A percentile compares a stretch with the other conserved stretches of the same genome.
Conservation (phyloP, 495 filamentous ascomycete genomes). For the Letharia lupina region DNA sequence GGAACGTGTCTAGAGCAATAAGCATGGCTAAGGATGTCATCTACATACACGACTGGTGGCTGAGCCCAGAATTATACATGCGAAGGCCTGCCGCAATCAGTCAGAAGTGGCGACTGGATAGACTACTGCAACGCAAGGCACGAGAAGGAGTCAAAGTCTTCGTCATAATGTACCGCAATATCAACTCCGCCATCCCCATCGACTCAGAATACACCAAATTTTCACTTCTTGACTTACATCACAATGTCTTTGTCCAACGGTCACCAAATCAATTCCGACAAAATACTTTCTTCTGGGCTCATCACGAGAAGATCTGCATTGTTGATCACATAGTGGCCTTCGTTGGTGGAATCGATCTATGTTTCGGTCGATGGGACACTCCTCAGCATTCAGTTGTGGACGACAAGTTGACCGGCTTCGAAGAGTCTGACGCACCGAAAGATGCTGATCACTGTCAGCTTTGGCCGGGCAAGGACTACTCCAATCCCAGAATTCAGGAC, state of each 20-base stretch:
- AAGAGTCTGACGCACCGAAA: slow-evolving; percentile 63
- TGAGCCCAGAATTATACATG: slow-evolving; percentile 95
- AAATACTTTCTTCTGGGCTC: slow-evolving; percentile 99
- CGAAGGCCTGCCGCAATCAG: slow-evolving; percentile 90
- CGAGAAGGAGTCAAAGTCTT: slow-evolving; percentile 95
- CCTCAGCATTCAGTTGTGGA: slow-evolving; percentile 85
- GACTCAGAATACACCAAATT: slow-evolving; percentile 99
- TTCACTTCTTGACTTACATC: slow-evolving; percentile 89
- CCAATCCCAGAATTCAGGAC: slow-evolving; percentile 89
- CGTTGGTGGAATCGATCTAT: slow-evolving; percentile 92
- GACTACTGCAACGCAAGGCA: slow-evolving; percentile 89
- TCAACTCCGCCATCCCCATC: slow-evolving; percentile 95
- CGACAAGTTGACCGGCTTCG: slow-evolving; percentile 93
- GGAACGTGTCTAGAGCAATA: slow-evolving; percentile 94
- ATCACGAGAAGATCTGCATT: slow-evolving; percentile 94
- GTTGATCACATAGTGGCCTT: slow-evolving; percentile 96
- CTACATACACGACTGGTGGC: slow-evolving; percentile 99
- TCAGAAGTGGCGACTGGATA: slow-evolving; percentile 96
- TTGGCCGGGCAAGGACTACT: slow-evolving; percentile 98
- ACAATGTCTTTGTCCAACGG: slow-evolving; percentile 90
- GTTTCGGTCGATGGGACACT: slow-evolving; percentile 96
- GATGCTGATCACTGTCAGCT: slow-evolving; percentile 92
- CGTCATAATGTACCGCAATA: slow-evolving; percentile 96
- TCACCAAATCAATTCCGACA: slow-evolving; percentile 97
- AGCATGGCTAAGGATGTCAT: slow-evolving; percentile 98